Evolutionary conservation across 2,329 filamentous ascomycete genomes (phyloP), one percentile per base, ranked within the genome.

Genomic region (Sporothrix sp.): DNA sequence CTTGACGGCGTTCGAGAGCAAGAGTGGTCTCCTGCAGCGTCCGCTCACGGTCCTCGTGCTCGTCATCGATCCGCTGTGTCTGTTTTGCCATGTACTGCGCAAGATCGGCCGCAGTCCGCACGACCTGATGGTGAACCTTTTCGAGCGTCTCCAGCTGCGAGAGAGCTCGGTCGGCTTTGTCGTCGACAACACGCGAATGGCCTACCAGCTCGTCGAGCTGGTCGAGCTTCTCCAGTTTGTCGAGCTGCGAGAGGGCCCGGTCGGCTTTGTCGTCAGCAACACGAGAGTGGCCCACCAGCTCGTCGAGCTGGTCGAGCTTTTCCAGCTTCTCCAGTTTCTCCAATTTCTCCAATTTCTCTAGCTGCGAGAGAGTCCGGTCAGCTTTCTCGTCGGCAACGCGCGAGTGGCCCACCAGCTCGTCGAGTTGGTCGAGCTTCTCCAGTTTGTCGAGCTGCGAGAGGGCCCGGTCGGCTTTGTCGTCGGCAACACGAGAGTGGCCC

Each of bases 71-170:
- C 20, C 85, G 79, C 61, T 83, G 79, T 20, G 81, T 85, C 64
- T 95, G 90, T 3, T 74, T 73, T 2, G 83, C 77, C 18, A 97
- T 78, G 63, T 96, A 95, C 37, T 84, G 79, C 2, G 85, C 84
- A 50, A 98, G 83, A 62, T 94, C 88, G 18, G 82, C 79, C 1
- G 91, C 89, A 1, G 88, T 95, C 53, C 82, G 76, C 63, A 87
- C 80, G 51, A 98, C 88, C 58, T 95, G 86, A 57, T 85, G 77
- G 61, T 96, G 88, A 46, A 97, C 93, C 64, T 89, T 79, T 58
- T 96, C 88, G 5, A 98, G 76, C 21, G 87, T 86, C 55, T 85
- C 84, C 40, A 96, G 77, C 58, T 90, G 87, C 5, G 76, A 73
- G 32, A 87, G 78, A 1, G 85, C 81, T 61, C 87, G 82, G 47